Conservation (phyloP, 371 early-diverging fungal genomes). For the Actinomucor elegans region DNA sequence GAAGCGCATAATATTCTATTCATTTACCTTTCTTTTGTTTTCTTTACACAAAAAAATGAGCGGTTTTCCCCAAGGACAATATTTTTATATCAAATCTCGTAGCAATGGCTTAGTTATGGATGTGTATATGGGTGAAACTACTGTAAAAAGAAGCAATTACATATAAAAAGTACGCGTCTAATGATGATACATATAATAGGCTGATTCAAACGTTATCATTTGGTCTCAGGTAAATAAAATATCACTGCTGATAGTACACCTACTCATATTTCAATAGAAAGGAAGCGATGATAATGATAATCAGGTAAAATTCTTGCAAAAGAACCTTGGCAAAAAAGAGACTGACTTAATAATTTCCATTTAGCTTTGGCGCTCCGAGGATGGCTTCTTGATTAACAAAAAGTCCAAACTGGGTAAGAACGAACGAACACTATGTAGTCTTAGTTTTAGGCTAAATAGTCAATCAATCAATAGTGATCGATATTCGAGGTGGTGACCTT, state of each 20-base stretch:
- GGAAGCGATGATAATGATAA: conserved; percentile 21
- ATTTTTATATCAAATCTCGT: conserved; percentile 25
- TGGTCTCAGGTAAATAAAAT: conserved; percentile 47
- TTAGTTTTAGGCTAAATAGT: background rate
- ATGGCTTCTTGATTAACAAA: conserved; percentile 51
- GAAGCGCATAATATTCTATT: too few relatives aligned
- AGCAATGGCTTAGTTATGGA: conserved; percentile 12
- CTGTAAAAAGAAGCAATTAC: conserved; percentile 1
- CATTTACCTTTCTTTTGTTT: background rate
- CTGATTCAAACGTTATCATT: conserved; percentile 44
- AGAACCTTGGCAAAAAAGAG: background rate
- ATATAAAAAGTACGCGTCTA: background rate
- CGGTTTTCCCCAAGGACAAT: conserved; percentile 23
- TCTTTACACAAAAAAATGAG: conserved; percentile 3
- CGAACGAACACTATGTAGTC: background rate
- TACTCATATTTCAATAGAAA: background rate
- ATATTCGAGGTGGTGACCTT: conserved; percentile 51
- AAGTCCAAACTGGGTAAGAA: conserved; percentile 45
- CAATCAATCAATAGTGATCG: conserved; percentile 28
- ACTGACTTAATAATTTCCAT: background rate
- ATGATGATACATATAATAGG: conserved; percentile 15
- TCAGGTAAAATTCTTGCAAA: conserved; percentile 27
- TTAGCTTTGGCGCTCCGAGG: conserved; percentile 49
- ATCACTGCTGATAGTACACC: too few relatives aligned
- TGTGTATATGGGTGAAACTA: conserved; percentile 30